phyloP scores from a whole-genome alignment of 805 yeast species.

The Yarrowia bubula region DNA sequence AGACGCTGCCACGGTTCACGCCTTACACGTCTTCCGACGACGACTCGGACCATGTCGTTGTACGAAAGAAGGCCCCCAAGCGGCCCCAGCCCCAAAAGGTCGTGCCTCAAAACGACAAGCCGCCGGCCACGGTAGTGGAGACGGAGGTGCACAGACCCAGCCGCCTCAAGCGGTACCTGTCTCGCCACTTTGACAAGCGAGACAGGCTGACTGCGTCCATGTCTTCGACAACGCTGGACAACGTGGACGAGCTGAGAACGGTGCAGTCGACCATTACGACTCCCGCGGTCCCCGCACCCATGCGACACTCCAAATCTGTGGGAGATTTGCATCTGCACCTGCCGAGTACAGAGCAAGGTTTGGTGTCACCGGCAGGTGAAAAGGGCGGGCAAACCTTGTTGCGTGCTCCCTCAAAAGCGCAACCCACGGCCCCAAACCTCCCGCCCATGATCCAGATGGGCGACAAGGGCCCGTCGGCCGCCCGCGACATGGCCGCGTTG shows the following conservation, averaged over 20 bases:
- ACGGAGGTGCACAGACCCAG: not conserved
- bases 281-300: not conserved
- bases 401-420: not conserved
- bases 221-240: slow-evolving; percentile 21
- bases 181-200: slow-evolving; percentile 12
- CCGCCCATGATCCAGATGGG: slow-evolving; percentile 17
- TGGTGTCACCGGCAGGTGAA: not conserved
- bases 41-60: not conserved
- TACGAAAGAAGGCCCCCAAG: not conserved
- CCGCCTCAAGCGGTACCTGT: slow-evolving; percentile 12
- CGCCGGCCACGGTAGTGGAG: not conserved
- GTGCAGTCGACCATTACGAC: slow-evolving; percentile 3
- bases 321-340: slow-evolving; percentile 23
- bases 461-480: slow-evolving; percentile 15
- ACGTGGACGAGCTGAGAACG: slow-evolving; percentile 9
- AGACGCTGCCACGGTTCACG: slow-evolving; percentile 13
- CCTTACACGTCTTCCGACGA: slow-evolving; percentile 25
- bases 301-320: slow-evolving; percentile 24
- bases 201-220: slow-evolving; percentile 7
- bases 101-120: not conserved
- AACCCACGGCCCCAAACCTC: not conserved
- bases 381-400: slow-evolving; percentile 13
- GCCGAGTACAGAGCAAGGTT: slow-evolving; percentile 16
- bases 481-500: slow-evolving; percentile 7
- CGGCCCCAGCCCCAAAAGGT: not conserved